A percentile compares a stretch with the other conserved stretches of the same genome.
phyloP scores from a whole-genome alignment of 306 rosid species.

The Coriaria nepalensis region DNA sequence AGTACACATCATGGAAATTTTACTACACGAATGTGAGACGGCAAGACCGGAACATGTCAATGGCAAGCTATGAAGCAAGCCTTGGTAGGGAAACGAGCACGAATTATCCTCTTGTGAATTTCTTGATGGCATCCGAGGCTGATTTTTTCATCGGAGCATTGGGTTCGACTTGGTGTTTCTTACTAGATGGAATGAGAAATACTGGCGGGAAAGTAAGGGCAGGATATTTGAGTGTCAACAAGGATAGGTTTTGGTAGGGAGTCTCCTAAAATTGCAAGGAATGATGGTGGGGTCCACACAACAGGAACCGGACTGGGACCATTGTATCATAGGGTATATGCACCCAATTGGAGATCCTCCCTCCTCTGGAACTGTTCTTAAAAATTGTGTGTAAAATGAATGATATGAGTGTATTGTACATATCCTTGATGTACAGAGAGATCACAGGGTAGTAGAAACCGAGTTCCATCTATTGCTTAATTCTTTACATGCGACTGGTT shows the following conservation, averaged over 20 bases:
- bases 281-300: no score
- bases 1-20: slow-evolving; percentile 48
- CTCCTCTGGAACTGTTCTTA: no score
- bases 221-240: slow-evolving; percentile 86
- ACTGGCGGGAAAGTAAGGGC: slow-evolving; percentile 94
- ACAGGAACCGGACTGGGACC: no score
- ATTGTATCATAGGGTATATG: no score
- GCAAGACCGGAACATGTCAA: slow-evolving; percentile 43
- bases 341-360: no score
- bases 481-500: no score
- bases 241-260: slow-evolving; percentile 75
- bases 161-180: slow-evolving; percentile 93
- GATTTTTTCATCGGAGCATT: slow-evolving; percentile 77
- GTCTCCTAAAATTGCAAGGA: background rate
- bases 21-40: slow-evolving; percentile 50
- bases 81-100: slow-evolving; percentile 79
- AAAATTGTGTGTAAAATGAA: no score
- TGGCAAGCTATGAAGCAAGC: slow-evolving; percentile 64
- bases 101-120: slow-evolving; percentile 74
- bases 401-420: no score
- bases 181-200: slow-evolving; percentile 92
- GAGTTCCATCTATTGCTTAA: no score
- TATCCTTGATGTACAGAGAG: no score
- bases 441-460: no score
- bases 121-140: slow-evolving; percentile 87